Evolutionary conservation across 352 stramenopile species (phyloP).

Genomic region (Phytophthora niederhauseri): DNA sequence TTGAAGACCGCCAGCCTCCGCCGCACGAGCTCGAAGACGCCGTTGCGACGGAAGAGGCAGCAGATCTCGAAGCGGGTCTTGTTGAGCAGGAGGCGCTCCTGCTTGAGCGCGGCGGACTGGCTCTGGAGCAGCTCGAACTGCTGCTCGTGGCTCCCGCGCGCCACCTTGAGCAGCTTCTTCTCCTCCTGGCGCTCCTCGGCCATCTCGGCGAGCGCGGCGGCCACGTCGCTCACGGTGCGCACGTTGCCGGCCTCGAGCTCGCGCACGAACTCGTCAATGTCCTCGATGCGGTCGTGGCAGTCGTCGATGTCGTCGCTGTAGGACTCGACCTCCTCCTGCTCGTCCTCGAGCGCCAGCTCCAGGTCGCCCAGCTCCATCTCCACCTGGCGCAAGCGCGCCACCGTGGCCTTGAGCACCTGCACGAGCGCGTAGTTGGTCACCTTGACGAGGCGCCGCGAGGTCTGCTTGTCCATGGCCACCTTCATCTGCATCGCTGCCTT

Average conservation of each 20-base stretch:
- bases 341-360: conserved; percentile 34
- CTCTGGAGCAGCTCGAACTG: conserved; percentile 35
- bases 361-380: conserved; percentile 32
- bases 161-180: conserved; percentile 44
- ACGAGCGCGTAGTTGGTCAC: conserved; percentile 42
- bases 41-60: conserved; percentile 47
- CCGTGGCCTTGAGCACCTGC: conserved; percentile 33
- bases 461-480: conserved; percentile 37
- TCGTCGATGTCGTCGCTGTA: conserved; percentile 51
- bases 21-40: conserved; percentile 48
- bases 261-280: conserved; percentile 51
- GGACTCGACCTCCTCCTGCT: conserved; percentile 38
- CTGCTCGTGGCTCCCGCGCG: conserved; percentile 39
- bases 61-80: conserved; percentile 49
- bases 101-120: conserved; percentile 32
- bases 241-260: conserved; percentile 42
- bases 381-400: conserved; percentile 31
- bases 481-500: conserved; percentile 30
- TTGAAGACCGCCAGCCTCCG: conserved; percentile 38
- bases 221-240: conserved; percentile 38
- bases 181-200: conserved; percentile 46
- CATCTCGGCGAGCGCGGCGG: conserved; percentile 40
- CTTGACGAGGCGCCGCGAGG: conserved; percentile 41
- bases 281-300: conserved; percentile 47
- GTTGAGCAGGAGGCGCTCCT: conserved; percentile 36